phyloP scores from a whole-genome alignment of 2,329 filamentous ascomycete species.

The Myrmaecium sp. region DNA sequence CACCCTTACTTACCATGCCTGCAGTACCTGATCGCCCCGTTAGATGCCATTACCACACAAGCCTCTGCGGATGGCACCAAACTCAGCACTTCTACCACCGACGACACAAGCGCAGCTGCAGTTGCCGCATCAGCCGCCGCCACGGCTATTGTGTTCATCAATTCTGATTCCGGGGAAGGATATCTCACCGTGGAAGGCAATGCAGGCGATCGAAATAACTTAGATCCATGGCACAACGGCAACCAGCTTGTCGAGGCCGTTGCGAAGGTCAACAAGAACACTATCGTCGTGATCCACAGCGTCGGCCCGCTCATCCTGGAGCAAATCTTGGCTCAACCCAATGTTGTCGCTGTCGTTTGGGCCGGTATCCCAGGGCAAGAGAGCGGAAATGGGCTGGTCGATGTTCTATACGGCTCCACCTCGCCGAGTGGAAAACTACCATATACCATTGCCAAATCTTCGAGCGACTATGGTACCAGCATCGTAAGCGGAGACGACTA shows the following conservation, averaged over 20 bases:
- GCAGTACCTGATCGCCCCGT: slow-evolving; percentile 26
- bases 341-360: slow-evolving; percentile 22
- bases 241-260: slow-evolving; percentile 24
- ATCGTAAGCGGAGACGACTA: too few relatives aligned
- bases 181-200: slow-evolving; percentile 30
- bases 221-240: slow-evolving; percentile 29
- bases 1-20: slow-evolving; percentile 6
- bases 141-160: slow-evolving; percentile 31
- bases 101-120: slow-evolving; percentile 20
- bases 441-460: slow-evolving; percentile 25
- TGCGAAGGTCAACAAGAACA: slow-evolving; percentile 19
- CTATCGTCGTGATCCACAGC: slow-evolving; percentile 21
- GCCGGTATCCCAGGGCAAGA: slow-evolving; percentile 26
- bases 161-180: slow-evolving; percentile 30
- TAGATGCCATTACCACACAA: slow-evolving; percentile 24
- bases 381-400: slow-evolving; percentile 28
- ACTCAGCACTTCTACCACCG: slow-evolving; percentile 21
- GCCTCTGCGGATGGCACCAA: slow-evolving; percentile 21
- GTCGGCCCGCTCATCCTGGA: slow-evolving; percentile 21
- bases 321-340: slow-evolving; percentile 17
- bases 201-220: slow-evolving; percentile 30
- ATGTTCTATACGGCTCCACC: slow-evolving; percentile 27
- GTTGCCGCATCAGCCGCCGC: slow-evolving; percentile 19
- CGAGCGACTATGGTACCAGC: slow-evolving; percentile 15
- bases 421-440: slow-evolving; percentile 39